A percentile compares a stretch with the other conserved stretches of the same genome.
phyloP scores from a whole-genome alignment of 495 filamentous ascomycete species.

The Penicillium maclennaniae region DNA sequence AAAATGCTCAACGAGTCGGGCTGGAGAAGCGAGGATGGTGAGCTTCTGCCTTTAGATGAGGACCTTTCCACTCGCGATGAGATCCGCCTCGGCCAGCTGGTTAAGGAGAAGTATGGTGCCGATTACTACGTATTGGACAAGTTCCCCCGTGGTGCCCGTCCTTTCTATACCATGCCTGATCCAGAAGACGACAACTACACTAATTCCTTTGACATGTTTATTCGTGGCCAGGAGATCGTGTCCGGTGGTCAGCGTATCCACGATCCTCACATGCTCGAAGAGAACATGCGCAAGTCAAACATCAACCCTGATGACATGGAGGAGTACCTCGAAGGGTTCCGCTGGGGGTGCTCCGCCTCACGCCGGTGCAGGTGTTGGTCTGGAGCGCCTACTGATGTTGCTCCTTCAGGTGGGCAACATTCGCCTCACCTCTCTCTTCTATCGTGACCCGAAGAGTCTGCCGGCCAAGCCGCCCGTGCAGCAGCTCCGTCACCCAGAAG shows the following conservation, averaged over 20 bases:
- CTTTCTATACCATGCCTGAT: slow-evolving; percentile 95
- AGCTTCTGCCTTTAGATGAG: slow-evolving; percentile 61
- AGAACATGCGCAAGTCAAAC: slow-evolving; percentile 70
- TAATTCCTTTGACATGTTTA: slow-evolving; percentile 94
- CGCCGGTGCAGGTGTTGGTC: slow-evolving; percentile 83
- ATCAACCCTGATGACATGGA: slow-evolving; percentile 74
- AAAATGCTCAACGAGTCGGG: slow-evolving; percentile 78
- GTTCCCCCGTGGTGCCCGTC: slow-evolving; percentile 76
- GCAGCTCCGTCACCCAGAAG: slow-evolving; percentile 70
- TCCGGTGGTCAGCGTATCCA: slow-evolving; percentile 92
- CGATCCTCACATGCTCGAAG: slow-evolving; percentile 66
- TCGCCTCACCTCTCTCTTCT: slow-evolving; percentile 77
- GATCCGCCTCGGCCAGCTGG: slow-evolving; percentile 75
- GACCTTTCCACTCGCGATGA: slow-evolving; percentile 83
- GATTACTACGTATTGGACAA: slow-evolving; percentile 97
- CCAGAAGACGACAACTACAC: slow-evolving; percentile 66
- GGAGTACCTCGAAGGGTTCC: slow-evolving; percentile 85
- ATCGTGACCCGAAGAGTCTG: slow-evolving; percentile 77
- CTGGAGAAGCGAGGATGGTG: slow-evolving; percentile 72
- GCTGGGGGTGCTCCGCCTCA: slow-evolving; percentile 85
- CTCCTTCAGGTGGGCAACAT: slow-evolving; percentile 84
- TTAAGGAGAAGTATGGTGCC: slow-evolving; percentile 80
- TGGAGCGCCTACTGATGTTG: slow-evolving; percentile 84
- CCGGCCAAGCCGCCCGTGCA: slow-evolving; percentile 53
- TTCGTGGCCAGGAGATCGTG: slow-evolving; percentile 90